Base-by-base conservation (phyloP, 1,284 basidiomycete genomes). In the Moesziomyces aphidis region DNA sequence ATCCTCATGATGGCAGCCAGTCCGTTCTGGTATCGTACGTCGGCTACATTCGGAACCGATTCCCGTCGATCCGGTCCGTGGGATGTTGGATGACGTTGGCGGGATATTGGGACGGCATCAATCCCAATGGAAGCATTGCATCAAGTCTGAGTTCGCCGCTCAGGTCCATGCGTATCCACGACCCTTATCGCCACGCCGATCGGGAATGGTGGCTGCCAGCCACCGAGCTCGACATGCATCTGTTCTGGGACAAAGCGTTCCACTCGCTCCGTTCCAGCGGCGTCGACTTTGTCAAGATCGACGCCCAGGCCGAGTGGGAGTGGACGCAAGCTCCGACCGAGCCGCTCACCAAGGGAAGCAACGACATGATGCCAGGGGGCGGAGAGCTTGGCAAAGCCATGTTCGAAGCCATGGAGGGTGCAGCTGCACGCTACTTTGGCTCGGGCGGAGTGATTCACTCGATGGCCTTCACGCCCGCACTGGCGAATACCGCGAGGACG, bases 181-280 rank as follows among this genome's bases (percentile, higher is more conserved):
- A 74, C 39, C 55, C 72, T 1, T 66, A 62, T 48, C 62, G 64
- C 22, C 95, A 60, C 47, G 63, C 73, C 43, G 50, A 48, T 51
- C 69, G 65, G 50, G 53, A 76, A 55, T 56, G 72, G 73, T 48
- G 60, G 49, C 31, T 79, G 26, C 61, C 56, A 44, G 61, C 66
- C 7, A 60, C 59, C 53, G 56, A 72, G 10, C 52, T 68, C 24
- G 71, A 75, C 21, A 56, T 78, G 31, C 58, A 63, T 22, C 39
- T 52, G 1, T 84, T 77, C 55, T 85, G 72, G 75, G 48, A 46
- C 19, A 64, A 71, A 24, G 80, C 82, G 24, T 83, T 85, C 54
- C 39, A 64, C 7, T 61, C 61, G 4, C 63, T 85, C 24, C 64
- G 68, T 8, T 39, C 66, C 3, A 72, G 78, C 13, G 81, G 83